A percentile compares a stretch with the other conserved stretches of the same genome.
Evolutionary conservation across 106 monocot genomes (phyloP).

Genomic region (Dendrobium huoshanense): DNA sequence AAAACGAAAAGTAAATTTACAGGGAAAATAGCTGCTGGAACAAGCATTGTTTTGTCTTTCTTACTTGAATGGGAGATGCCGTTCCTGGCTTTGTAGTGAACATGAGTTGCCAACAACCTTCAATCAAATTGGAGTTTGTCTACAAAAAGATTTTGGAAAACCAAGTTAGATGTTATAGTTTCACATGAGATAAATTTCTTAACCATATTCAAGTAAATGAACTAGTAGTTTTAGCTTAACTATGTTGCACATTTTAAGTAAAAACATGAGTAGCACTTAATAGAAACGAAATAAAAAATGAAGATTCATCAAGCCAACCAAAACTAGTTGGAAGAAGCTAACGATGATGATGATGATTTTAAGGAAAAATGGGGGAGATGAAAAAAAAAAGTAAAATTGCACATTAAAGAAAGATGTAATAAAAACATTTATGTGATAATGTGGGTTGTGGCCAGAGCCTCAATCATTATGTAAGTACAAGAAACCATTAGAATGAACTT

Average conservation of each 20-base stretch:
- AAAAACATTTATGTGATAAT: neutral
- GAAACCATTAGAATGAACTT: neutral
- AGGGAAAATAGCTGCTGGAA: neutral
- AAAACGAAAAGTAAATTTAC: neutral
- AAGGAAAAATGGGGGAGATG: too few relatives aligned
- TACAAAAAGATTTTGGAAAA: conserved; percentile 13
- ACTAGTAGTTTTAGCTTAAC: neutral
- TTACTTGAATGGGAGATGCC: conserved; percentile 99
- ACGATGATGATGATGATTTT: too few relatives aligned
- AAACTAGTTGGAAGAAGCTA: too few relatives aligned
- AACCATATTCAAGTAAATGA: neutral
- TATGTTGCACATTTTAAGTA: neutral
- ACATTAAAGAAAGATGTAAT: neutral
- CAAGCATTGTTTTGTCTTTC: neutral
- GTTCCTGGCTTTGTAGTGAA: conserved; percentile 98
- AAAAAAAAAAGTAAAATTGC: neutral
- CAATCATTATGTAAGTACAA: neutral
- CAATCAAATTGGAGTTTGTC: conserved; percentile 80
- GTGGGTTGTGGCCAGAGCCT: neutral
- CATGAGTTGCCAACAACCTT: conserved; percentile 94
- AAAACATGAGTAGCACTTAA: neutral
- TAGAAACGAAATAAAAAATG: too few relatives aligned
- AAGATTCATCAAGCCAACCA: too few relatives aligned
- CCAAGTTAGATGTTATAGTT: neutral
- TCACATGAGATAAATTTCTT: neutral